These are phyloP conservation scores for Aspergillus sp. DNA, from an alignment of 2,329 filamentous ascomycete genomes.

Conservation along the genomic window DNA sequence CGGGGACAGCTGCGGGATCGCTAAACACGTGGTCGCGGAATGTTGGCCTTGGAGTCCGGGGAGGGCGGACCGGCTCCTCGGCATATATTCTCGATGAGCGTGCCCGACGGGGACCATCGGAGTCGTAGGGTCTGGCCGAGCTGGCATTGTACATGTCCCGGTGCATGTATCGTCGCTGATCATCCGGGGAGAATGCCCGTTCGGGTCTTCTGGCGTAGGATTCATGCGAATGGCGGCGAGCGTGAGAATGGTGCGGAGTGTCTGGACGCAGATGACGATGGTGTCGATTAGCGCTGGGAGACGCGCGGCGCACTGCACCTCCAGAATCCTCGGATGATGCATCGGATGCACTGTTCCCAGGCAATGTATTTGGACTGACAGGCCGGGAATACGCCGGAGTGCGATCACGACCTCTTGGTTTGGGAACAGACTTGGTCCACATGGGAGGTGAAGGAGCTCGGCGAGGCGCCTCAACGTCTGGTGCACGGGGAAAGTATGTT, in stretches of 20 bases:
- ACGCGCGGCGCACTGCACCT: slow-evolving; percentile 14
- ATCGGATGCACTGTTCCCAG: slow-evolving; percentile 29
- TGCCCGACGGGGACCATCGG: slow-evolving; percentile 20
- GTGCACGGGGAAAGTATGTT: slow-evolving; percentile 19
- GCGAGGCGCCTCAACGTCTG: slow-evolving; percentile 25
- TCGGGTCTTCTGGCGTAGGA: slow-evolving; percentile 34
- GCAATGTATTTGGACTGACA: slow-evolving; percentile 22
- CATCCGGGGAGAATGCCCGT: slow-evolving; percentile 32
- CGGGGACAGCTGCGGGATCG: slow-evolving; percentile 15
- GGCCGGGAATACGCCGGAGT: slow-evolving; percentile 20
- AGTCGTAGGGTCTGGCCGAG: slow-evolving; percentile 21
- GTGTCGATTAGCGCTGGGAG: slow-evolving; percentile 17
- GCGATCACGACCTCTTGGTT: slow-evolving; percentile 27
- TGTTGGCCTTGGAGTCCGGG: slow-evolving; percentile 8
- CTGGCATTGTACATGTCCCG: slow-evolving; percentile 11
- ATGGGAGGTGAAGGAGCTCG: slow-evolving; percentile 31
- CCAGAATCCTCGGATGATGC: slow-evolving; percentile 33
- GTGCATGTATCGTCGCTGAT: slow-evolving; percentile 14
- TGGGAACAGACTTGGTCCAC: slow-evolving; percentile 22
- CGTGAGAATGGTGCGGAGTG: slow-evolving; percentile 24
- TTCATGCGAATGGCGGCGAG: slow-evolving; percentile 42
- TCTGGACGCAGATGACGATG: slow-evolving; percentile 12
- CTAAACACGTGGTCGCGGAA: slow-evolving; percentile 22
- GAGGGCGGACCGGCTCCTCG: slow-evolving; percentile 18
- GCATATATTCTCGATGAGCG: slow-evolving; percentile 15